Base-by-base conservation (phyloP, 176 grass and related monocot genomes). In the Rhynchospora pubera region DNA sequence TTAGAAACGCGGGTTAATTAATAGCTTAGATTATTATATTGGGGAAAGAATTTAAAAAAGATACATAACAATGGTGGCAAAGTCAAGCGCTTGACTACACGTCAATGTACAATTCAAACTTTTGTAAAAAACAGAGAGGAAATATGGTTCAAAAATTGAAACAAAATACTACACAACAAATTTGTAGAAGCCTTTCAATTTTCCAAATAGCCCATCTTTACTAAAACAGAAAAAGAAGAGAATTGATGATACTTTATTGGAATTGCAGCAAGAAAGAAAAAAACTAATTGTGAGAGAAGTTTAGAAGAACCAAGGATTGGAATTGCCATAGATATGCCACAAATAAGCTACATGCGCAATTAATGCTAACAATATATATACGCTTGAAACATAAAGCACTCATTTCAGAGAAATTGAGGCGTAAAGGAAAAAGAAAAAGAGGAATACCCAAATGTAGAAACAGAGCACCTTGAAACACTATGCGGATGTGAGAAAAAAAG, bases 1-100 rank as follows among this genome's bases (percentile, higher is more conserved):
- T 45, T 82, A 65, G 1, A 12, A 19, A 53, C 22, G 79, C 44
- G 79, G 45, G 42, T 82, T 82, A 44, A 66, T 82, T 82, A 82
- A 82, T 63, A 82, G 50, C 42, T 62, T 62, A 12, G 18, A 32
- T 82, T 43, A 81, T 51, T 26, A 65, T 43, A 43, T 8, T 39
- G 14, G n/a, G 8, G 32, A 80, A 62, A 62, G 1, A 30, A 80
- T 58, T 45, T 39, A 39, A 64, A 62, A 80, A 43, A 62, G 42
- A 45, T 23, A 61, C 56, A 62, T 59, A 81, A 43, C 12, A 16
- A 21, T 12, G 14, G 30, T 34, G 15, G 65, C n/a, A 6, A 62
- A 81, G 59, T 82, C 58, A 48, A 62, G 13, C 18, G 6, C 18
- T 65, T 60, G 58, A 82, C 43, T 50, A 26, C 42, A 66, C 19